Conservation (phyloP, 148 eudicot species). For the Rhododendron ferrugineum region DNA sequence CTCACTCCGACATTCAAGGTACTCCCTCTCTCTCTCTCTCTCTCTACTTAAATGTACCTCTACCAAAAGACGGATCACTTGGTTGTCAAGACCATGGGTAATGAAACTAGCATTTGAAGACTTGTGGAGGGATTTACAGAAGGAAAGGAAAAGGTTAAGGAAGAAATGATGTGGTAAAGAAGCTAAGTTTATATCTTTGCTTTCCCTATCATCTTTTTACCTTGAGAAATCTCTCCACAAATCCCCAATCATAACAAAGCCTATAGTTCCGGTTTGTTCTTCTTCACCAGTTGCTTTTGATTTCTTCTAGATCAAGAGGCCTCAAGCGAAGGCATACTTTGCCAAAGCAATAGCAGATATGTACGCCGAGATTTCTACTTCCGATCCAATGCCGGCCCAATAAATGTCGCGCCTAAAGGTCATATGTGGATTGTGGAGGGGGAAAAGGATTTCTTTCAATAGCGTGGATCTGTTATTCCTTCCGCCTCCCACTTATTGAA, state of each 20-base stretch:
- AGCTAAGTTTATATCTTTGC: neutral
- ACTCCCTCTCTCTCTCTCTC: neutral
- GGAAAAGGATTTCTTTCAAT: neutral
- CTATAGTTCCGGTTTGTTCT: neutral
- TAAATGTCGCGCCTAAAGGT: neutral
- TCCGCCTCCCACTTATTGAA: neutral
- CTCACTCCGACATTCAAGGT: constrained; percentile 95
- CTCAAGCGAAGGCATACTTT: constrained; percentile 76
- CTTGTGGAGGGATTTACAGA: neutral
- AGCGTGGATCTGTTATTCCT: neutral
- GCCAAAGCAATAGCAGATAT: constrained; percentile 59
- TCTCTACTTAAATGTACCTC: neutral
- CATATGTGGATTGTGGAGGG: neutral
- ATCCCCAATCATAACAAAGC: neutral
- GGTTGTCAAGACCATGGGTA: neutral
- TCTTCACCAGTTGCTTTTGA: constrained; percentile 3
- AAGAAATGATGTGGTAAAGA: neutral
- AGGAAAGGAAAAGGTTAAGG: neutral
- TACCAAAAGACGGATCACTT: neutral
- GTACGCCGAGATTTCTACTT: constrained; percentile 41
- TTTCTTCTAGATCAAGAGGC: constrained; percentile 57
- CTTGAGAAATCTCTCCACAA: neutral
- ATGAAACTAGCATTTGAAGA: neutral
- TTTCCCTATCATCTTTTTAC: neutral
- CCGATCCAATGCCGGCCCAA: constrained; percentile 26